Base-by-base conservation (phyloP, 371 early-diverging fungal genomes). In the Actinomortierella wolfii region DNA sequence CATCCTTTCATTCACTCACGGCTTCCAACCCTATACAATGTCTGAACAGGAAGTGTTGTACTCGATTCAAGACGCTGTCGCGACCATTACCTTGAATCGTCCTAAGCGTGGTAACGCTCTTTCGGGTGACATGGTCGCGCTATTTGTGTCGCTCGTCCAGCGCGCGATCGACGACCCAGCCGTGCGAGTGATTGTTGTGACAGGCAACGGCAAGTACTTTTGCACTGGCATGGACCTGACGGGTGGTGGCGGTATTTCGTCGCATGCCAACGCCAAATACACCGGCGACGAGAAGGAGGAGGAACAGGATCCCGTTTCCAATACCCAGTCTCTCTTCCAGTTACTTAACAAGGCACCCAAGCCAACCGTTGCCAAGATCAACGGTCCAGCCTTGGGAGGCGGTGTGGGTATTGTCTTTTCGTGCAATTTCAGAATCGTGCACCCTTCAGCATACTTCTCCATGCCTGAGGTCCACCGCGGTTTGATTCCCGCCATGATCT, bases 371-470 rank as follows among this genome's bases (percentile, higher is more conserved):
- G 87, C 84, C 7, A 79, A 82, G 43, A 66, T 89, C 56, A 87
- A 91, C 60, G 91, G 91, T 2, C 90, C 90, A 4, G 89, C 86
- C 0, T 70, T 91, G 2, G 91, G 89, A 26, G 91, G 91, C 18
- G 91, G 91, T 3, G 85, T 87, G 2, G 91, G 91, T 0, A 67
- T 91, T 7, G 61, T 87, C n/a, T 87, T 89, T 67, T 70, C 82
- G 14, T 79, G 85, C 21, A 88, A 91, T 68, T 78, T 91, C 42
- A 79, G 88, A 13, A 69, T 89, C 9, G 81, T 81, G 1, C 67
- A 54, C 13, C 58, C 59, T 2, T 62, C 76, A 23, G 81, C 79
- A 4, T 88, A 83, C 52, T 78, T 89, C 67, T 81, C 84, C 20
- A 70, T 91, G 56, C 81, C 87, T 0, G 91, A 89, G 69, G 86